Evolutionary conservation across 2,329 filamentous ascomycete species (phyloP).

Genomic region (Moelleriella libera): DNA sequence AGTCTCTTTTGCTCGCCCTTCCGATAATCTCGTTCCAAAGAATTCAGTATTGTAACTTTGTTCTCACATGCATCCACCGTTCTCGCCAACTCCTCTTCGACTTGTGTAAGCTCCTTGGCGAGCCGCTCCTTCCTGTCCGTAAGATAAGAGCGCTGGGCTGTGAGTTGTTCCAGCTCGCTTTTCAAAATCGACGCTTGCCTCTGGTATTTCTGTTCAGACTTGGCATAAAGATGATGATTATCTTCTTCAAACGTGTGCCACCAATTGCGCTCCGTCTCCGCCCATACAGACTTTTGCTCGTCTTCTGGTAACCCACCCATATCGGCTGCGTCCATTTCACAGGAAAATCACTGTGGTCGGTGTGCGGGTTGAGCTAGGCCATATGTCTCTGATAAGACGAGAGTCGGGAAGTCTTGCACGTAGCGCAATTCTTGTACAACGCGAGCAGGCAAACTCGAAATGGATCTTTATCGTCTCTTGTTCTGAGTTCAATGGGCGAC

Average conservation of each 20-base stretch:
- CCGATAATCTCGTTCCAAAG: conserved; percentile 17
- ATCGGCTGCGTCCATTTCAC: conserved; percentile 8
- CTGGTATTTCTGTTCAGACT: conserved; percentile 13
- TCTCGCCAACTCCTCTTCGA: conserved; percentile 23
- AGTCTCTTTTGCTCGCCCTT: conserved; percentile 13
- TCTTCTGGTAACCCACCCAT: conserved; percentile 16
- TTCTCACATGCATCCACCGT: conserved; percentile 15
- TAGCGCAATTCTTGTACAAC: no score
- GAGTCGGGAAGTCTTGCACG: not conserved
- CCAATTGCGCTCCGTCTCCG: conserved; percentile 20
- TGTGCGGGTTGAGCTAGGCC: not conserved
- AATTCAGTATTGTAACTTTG: conserved; percentile 18
- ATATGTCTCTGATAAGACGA: not conserved
- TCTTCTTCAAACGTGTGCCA: conserved; percentile 15
- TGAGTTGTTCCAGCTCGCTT: conserved; percentile 14
- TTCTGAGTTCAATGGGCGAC: no score
- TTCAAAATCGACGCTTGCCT: conserved; percentile 11
- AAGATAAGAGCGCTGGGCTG: conserved; percentile 13
- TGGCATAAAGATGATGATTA: conserved; percentile 10
- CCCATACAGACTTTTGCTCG: conserved; percentile 19
- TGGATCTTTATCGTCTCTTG: no score
- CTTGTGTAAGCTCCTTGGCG: conserved; percentile 15
- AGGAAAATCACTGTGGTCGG: not conserved
- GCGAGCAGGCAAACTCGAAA: no score
- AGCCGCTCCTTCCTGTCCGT: conserved; percentile 14